These are phyloP conservation scores for Metschnikowia colocasiae DNA, from an alignment of 805 yeast genomes.

Conservation along the genomic window DNA sequence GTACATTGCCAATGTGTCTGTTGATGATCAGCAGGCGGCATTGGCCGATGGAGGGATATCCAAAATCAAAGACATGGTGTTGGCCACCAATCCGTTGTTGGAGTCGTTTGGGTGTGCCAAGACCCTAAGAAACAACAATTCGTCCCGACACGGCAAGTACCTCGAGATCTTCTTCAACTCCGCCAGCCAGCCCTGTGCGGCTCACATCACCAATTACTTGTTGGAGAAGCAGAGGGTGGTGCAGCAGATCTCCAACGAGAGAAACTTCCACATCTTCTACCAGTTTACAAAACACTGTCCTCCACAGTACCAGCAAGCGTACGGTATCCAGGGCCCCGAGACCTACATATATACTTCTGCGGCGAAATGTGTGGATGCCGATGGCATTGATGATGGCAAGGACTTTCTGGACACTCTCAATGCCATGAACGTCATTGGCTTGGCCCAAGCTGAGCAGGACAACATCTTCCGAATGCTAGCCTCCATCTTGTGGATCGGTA, in stretches of 20 bases:
- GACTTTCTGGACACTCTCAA: constrained; percentile 78
- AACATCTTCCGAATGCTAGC: constrained; percentile 82
- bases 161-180: constrained; percentile 84
- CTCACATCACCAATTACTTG: constrained; percentile 91
- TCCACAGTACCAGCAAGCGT: constrained; percentile 73
- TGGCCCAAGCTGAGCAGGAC: constrained; percentile 80
- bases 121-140: constrained; percentile 82
- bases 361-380: constrained; percentile 81
- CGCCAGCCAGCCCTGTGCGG: constrained; percentile 80
- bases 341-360: constrained; percentile 85
- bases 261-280: constrained; percentile 96
- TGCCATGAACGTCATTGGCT: constrained; percentile 88
- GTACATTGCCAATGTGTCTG: constrained; percentile 87
- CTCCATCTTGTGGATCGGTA: constrained; percentile 91
- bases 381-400: constrained; percentile 74
- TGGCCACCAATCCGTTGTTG: constrained; percentile 91
- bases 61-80: constrained; percentile 91
- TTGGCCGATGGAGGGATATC: constrained; percentile 44
- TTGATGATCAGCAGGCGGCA: constrained; percentile 35
- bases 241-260: constrained; percentile 85
- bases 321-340: constrained; percentile 93
- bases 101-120: constrained; percentile 95
- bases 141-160: constrained; percentile 91
- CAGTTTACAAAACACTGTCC: constrained; percentile 92
- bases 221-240: constrained; percentile 96